Conservation (phyloP, 371 early-diverging fungal genomes). For the Actinomucor elegans region DNA sequence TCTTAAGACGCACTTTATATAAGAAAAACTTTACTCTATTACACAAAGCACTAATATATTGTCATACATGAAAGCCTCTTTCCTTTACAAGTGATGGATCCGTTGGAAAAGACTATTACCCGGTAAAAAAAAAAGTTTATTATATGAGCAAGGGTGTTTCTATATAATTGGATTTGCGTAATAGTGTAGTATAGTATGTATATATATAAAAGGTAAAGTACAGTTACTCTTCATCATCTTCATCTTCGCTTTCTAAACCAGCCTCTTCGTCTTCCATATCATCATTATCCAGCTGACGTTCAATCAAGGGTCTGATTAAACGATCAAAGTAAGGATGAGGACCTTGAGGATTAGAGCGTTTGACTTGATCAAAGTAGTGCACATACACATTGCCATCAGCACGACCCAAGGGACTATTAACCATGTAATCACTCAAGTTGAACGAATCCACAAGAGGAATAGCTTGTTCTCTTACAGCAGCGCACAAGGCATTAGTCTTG, state of each 20-base stretch:
- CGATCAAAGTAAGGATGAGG: conserved; percentile 81
- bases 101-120: no score
- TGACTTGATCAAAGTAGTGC: conserved; percentile 84
- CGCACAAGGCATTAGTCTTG: conserved; percentile 69
- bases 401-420: conserved; percentile 89
- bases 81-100: conserved; percentile 1
- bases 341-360: conserved; percentile 71
- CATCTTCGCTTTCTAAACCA: conserved; percentile 38
- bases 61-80: background rate
- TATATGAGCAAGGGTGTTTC: no score
- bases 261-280: conserved; percentile 46
- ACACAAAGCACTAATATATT: background rate
- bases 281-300: conserved; percentile 60
- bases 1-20: background rate
- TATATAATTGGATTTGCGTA: no score
- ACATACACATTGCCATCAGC: conserved; percentile 89
- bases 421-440: conserved; percentile 80
- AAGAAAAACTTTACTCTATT: background rate
- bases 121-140: background rate
- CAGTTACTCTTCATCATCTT: conserved; percentile 21
- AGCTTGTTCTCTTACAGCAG: conserved; percentile 73
- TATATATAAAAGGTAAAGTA: background rate
- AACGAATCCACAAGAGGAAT: conserved; percentile 90
- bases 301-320: conserved; percentile 80
- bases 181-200: background rate